Evolutionary conservation across 768 basidiomycete species (phyloP), one percentile per base, ranked within the genome.

Genomic region (Mycena polygramma): DNA sequence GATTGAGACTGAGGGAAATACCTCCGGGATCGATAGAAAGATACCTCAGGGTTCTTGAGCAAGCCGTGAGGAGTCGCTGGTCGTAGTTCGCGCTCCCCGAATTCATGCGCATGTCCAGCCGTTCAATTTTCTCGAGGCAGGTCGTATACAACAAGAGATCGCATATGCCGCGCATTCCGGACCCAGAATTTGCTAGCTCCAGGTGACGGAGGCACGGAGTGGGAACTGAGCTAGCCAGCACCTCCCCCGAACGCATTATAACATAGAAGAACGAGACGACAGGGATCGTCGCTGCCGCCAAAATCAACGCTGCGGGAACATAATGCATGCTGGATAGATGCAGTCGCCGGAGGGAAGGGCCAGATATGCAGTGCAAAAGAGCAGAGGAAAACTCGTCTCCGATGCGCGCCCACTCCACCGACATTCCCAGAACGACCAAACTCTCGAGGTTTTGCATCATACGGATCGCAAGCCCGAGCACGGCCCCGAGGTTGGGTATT

Each of bases 11-110:
- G 6, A 24, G 26, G 35, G 13, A 55, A 35, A 5, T 10, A 68
- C 66, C 66, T 54, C 59, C 66, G 4, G 59, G 51, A 53, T 61
- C 58, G 24, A 68, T n/a, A 10, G 26, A 46, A 10, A 68, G 67
- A 43, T 35, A 57, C 51, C 35, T 26, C 19, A 68, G 37, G 4
- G 67, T 57, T 24, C 7, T 10, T 13, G 67, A 53, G 30, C 67
- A 68, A 7, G 54, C 61, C 26, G 24, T 14, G 36, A 68, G 60
- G 7, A 68, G 26, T 15, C 60, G 53, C 24, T 62, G n/a, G 19
- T 52, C 60, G 37, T 41, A 51, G 39, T 22, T 24, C 51, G 14
- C 61, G 24, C 60, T 68, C 14, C 8, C 1, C 36, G 60, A 3
- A 14, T 43, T 35, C 2, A 68, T 49, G 19, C 60, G 60, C 17